Percentiles rank a stretch among this genome's conserved stretches.
Conservation (phyloP, 2,329 filamentous ascomycete species). For the Thielaviopsis euricoi region DNA sequence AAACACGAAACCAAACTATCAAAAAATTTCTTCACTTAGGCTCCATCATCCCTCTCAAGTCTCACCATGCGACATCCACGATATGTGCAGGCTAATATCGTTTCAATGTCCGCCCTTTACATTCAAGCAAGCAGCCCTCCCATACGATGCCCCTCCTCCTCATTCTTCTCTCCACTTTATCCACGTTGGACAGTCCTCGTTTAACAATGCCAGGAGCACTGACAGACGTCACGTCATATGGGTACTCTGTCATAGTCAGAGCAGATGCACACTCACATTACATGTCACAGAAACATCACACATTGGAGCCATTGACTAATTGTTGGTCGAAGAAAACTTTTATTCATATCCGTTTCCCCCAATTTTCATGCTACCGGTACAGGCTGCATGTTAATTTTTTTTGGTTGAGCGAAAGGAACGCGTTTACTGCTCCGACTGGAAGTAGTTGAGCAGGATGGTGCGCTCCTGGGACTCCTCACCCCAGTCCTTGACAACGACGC, state of each 20-base stretch:
- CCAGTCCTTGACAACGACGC: slow-evolving; percentile 99
- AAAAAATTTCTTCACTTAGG: background rate
- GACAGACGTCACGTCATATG: too few species aligned
- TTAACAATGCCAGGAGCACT: background rate
- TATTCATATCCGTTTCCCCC: slow-evolving; percentile 10
- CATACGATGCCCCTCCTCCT: background rate
- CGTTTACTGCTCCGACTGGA: slow-evolving; percentile 72
- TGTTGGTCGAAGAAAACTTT: slow-evolving; percentile 10
- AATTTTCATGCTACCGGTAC: slow-evolving; percentile 15
- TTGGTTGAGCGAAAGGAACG: slow-evolving; percentile 21
- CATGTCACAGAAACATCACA: too few species aligned
- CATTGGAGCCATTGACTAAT: background rate
- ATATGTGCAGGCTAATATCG: background rate
- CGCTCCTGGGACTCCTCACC: slow-evolving; percentile 99
- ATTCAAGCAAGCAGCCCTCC: background rate
- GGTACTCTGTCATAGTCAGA: too few species aligned
- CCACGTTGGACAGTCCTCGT: too few species aligned
- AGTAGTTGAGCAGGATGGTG: slow-evolving; percentile 99
- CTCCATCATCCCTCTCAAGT: background rate
- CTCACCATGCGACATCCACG: background rate
- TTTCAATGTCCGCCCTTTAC: background rate
- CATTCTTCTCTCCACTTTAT: too few species aligned
- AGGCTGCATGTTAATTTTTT: slow-evolving; percentile 19
- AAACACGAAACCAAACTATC: background rate
- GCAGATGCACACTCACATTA: too few species aligned